phyloP scores from a whole-genome alignment of 306 rosid genomes.

The Hippophae rhamnoides region DNA sequence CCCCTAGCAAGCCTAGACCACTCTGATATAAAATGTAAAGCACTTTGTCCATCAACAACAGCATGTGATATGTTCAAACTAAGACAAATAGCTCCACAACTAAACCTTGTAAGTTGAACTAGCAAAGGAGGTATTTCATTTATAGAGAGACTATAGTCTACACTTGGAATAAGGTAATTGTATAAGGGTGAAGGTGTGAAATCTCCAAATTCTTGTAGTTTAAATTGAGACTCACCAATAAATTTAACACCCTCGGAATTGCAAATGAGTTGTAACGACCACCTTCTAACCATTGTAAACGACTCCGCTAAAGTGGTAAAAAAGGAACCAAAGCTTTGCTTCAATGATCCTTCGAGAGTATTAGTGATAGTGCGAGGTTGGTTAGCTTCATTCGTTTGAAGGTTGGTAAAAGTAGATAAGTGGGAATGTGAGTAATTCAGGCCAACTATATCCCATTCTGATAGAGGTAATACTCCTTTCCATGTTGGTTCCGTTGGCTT shows the following conservation, averaged over 20 bases:
- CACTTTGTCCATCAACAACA: conserved; percentile 35
- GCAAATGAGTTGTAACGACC: conserved; percentile 50
- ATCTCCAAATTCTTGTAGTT: conserved; percentile 27
- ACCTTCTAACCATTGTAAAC: conserved; percentile 27
- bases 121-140: conserved; percentile 29
- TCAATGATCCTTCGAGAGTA: conserved; percentile 34
- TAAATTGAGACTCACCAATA: conserved; percentile 25
- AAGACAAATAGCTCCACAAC: conserved; percentile 35
- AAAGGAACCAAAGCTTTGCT: conserved; percentile 43
- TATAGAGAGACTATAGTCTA: conserved; percentile 32
- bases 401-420: conserved; percentile 41
- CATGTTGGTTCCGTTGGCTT: conserved; percentile 33
- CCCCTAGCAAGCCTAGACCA: conserved; percentile 50
- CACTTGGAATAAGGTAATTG: conserved; percentile 6
- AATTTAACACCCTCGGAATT: conserved; percentile 35
- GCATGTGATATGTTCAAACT: conserved; percentile 21
- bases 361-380: conserved; percentile 10
- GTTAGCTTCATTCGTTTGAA: background rate
- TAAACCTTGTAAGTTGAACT: conserved; percentile 35
- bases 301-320: conserved; percentile 59
- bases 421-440: conserved; percentile 35
- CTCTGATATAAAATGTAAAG: conserved; percentile 23
- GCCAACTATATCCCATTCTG: conserved; percentile 52
- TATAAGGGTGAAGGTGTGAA: conserved; percentile 17
- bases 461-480: conserved; percentile 24